Evolutionary conservation across 2,329 filamentous ascomycete species (phyloP), one percentile per base, ranked within the genome.

Genomic region (Diaporthe sp.): DNA sequence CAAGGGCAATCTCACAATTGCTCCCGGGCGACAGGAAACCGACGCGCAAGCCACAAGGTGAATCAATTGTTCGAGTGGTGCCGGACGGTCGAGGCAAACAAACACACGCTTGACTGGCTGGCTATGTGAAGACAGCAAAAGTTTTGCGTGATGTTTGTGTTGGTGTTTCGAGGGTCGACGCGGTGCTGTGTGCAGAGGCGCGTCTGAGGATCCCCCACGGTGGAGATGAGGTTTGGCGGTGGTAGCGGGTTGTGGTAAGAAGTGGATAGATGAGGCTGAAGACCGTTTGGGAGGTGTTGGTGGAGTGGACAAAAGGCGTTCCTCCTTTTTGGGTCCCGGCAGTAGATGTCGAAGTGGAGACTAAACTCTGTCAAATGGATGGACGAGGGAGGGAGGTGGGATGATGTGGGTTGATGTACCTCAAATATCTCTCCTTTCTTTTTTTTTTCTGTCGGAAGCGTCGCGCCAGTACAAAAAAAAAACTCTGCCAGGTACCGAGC

Each of bases 251-350:
- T 58, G 76, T 73, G 68, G 75, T 76, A 73, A 75, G 74, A 67
- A 74, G 76, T 77, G 76, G 76, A 77, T 77, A 77, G 74, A 75
- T 77, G 76, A 77, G 76, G 76, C 76, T 77, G 72, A 77, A 74
- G 74, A 74, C 75, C 65, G 76, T 76, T 76, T 77, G 75, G 71
- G 61, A 63, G 55, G 58, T 75, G 76, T 75, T 76, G 75, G 76
- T 77, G 76, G 76, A 76, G 76, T 74, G 76, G 57, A 72, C 63
- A 67, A 72, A 72, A 76, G 75, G 74, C 71, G 71, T 74, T 75
- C 70, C 76, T 77, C 76, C 70, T 77, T 75, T 77, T 75, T 77
- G 76, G 76, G 76, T 72, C 71, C 75, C 76, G 76, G 76, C 65
- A 77, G 70, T 60, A 73, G 68, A 73, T 73, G 75, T 70, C 55